Conservation (phyloP, 495 filamentous ascomycete species). For the Bryoglossum gracile region DNA sequence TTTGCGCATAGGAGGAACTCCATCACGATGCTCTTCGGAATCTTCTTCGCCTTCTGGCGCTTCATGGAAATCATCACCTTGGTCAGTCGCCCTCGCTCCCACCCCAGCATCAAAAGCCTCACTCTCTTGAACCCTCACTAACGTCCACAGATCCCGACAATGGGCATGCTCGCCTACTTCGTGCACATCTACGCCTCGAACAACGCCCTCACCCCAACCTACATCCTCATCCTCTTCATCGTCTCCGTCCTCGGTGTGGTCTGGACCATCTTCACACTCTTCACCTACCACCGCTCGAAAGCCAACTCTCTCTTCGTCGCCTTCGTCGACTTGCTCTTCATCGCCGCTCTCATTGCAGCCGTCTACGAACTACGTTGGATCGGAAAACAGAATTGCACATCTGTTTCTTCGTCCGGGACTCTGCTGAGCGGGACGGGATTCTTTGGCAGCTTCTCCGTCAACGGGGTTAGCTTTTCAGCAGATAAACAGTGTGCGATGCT, state of each 20-base stretch:
- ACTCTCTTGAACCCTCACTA: conserved; percentile 10
- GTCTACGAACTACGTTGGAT: conserved; percentile 72
- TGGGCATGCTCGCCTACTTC: conserved; percentile 87
- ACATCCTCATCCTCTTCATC: conserved; percentile 88
- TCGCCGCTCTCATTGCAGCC: conserved; percentile 74
- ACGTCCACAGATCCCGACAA: conserved; percentile 60
- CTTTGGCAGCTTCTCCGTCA: conserved; percentile 43
- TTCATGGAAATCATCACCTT: conserved; percentile 74
- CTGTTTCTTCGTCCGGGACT: conserved; percentile 34
- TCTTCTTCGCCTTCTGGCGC: conserved; percentile 82
- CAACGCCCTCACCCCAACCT: conserved; percentile 68
- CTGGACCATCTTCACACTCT: conserved; percentile 75
- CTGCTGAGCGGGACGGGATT: conserved; percentile 53
- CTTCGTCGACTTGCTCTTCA: conserved; percentile 70
- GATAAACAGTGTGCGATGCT: conserved; percentile 83
- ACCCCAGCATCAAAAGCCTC: neutral
- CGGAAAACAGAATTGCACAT: conserved; percentile 54
- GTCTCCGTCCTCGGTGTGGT: conserved; percentile 69
- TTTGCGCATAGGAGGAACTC: neutral
- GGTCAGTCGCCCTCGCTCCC: conserved; percentile 29
- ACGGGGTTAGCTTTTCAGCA: conserved; percentile 39
- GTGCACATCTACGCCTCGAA: conserved; percentile 62
- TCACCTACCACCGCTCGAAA: conserved; percentile 67
- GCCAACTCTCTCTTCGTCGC: conserved; percentile 69
- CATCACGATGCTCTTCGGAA: conserved; percentile 60